phyloP scores from a whole-genome alignment of 2,329 filamentous ascomycete species.

The Alternaria angustiovoidea region DNA sequence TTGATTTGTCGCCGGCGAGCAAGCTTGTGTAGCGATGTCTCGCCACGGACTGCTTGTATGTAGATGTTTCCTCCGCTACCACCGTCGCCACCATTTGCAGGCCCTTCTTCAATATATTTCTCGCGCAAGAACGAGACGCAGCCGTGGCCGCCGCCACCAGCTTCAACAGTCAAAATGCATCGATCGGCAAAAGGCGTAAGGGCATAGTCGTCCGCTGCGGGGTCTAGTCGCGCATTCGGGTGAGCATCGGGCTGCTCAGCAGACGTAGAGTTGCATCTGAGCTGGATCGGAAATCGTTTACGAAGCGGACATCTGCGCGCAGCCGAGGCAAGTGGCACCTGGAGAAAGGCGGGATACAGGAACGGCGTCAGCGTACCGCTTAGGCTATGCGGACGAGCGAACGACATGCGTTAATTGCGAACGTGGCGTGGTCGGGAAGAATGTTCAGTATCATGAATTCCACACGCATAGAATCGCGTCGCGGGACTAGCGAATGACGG shows the following conservation, averaged over 20 bases:
- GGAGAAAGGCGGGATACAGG: constrained; percentile 54
- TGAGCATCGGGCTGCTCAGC: constrained; percentile 13
- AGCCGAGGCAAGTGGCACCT: constrained; percentile 31
- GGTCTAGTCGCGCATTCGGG: constrained; percentile 66
- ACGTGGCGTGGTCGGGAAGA: constrained; percentile 4
- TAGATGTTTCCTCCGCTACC: constrained; percentile 92
- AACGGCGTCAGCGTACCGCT: constrained; percentile 54
- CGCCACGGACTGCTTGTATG: constrained; percentile 88
- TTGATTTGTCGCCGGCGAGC: constrained; percentile 77
- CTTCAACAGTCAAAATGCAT: constrained; percentile 77
- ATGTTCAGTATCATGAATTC: constrained; percentile 3
- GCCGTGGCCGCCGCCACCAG: constrained; percentile 85
- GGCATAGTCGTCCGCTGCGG: constrained; percentile 83
- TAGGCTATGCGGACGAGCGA: constrained; percentile 38
- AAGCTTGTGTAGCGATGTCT: constrained; percentile 93
- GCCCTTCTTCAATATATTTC: constrained; percentile 86
- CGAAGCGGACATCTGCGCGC: constrained; percentile 28
- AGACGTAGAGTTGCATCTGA: constrained; percentile 42
- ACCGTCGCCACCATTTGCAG: constrained; percentile 93
- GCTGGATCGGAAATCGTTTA: constrained; percentile 21
- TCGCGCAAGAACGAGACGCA: constrained; percentile 95
- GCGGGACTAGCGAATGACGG: constrained; percentile 14
- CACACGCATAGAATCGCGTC: constrained; percentile 9
- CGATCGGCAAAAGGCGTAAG: constrained; percentile 86
- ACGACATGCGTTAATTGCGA: constrained; percentile 37